These are phyloP conservation scores for Tetradesmus obliquus DNA, from an alignment of 139 green algal species.

Conservation along the genomic window DNA sequence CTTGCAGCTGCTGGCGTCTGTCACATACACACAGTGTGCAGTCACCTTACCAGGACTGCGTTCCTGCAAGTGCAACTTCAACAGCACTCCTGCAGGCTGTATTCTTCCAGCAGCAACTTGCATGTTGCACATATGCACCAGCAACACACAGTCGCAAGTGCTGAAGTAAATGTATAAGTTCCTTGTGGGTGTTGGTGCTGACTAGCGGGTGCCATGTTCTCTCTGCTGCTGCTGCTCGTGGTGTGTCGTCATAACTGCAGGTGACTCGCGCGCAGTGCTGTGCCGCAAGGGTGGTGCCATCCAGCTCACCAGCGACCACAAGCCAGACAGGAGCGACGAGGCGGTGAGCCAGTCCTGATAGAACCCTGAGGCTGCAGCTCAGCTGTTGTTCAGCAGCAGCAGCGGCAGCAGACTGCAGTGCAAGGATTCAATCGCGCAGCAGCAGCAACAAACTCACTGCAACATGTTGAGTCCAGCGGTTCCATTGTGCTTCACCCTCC, in stretches of 20 bases:
- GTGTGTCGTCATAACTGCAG: constrained; percentile 26
- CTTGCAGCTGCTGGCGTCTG: not conserved
- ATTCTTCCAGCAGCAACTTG: too few species aligned
- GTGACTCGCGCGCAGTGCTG: constrained; percentile 69
- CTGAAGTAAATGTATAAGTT: not conserved
- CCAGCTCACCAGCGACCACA: constrained; percentile 66
- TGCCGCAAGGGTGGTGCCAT: constrained; percentile 55
- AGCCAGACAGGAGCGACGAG: constrained; percentile 78
- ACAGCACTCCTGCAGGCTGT: too few species aligned
- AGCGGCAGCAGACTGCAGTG: not conserved
- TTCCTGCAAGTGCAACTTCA: too few species aligned
- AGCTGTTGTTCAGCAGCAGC: not conserved
- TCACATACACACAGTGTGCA: not conserved
- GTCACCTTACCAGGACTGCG: too few species aligned
- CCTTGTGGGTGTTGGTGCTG: not conserved
- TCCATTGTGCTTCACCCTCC: too few species aligned
- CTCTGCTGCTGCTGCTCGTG: not conserved
- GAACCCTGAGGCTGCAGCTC: too few species aligned
- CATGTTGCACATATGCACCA: too few species aligned
- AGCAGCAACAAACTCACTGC: too few species aligned
- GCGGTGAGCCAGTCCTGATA: constrained; percentile 27
- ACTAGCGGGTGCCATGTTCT: too few species aligned
- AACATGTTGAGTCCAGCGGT: too few species aligned
- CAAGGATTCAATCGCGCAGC: too few species aligned
- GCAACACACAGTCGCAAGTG: not conserved